Percentiles rank a stretch among this genome's conserved stretches.
Conservation (phyloP, 192 early-diverging fungal genomes). For the Phycomyces blakesleeanus region DNA sequence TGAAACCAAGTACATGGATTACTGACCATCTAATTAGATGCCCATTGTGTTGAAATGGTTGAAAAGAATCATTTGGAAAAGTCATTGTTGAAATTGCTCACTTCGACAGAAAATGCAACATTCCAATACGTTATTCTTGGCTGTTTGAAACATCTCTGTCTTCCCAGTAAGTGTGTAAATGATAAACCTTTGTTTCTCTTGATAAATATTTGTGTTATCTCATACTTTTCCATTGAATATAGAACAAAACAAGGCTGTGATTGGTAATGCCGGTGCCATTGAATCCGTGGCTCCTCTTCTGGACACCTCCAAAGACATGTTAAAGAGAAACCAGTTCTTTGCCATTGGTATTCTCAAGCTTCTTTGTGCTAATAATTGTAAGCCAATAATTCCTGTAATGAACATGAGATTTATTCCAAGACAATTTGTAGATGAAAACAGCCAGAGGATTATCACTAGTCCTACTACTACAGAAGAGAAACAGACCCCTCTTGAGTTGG, state of each 20-base stretch:
- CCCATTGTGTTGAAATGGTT: slow-evolving; percentile 59
- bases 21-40: slow-evolving; percentile 38
- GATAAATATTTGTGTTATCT: too few species aligned
- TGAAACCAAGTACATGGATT: too few species aligned
- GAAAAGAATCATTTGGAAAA: slow-evolving; percentile 50
- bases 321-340: slow-evolving; percentile 49
- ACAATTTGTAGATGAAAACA: slow-evolving; percentile 9
- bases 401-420: neutral
- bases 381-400: slow-evolving; percentile 5
- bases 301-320: slow-evolving; percentile 43
- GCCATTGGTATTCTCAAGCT: slow-evolving; percentile 54
- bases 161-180: slow-evolving; percentile 42
- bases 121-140: slow-evolving; percentile 62
- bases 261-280: slow-evolving; percentile 49
- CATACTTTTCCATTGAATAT: too few species aligned
- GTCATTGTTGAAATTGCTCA: slow-evolving; percentile 50
- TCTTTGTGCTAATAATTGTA: slow-evolving; percentile 41
- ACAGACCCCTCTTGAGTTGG: neutral
- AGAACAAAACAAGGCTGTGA: slow-evolving; percentile 25
- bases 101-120: slow-evolving; percentile 42
- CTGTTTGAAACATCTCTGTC: slow-evolving; percentile 62
- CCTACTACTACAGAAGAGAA: neutral
- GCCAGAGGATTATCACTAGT: neutral
- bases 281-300: slow-evolving; percentile 39
- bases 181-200: neutral